Conservation (phyloP, 2,329 filamentous ascomycete species). For the Thielaviopsis punctulata region DNA sequence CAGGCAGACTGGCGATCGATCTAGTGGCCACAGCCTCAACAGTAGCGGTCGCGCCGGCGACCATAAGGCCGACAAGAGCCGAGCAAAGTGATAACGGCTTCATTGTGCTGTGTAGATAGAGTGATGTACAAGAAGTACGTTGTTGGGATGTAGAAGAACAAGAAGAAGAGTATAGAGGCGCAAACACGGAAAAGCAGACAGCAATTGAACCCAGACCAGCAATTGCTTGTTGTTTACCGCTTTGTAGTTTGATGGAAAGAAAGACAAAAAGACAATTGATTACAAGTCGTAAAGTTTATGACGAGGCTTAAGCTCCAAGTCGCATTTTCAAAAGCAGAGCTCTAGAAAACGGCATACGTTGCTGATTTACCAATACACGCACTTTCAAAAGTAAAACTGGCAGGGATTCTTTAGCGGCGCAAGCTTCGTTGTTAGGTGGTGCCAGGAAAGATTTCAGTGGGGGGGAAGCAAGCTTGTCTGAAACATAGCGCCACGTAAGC, state of each 20-base stretch:
- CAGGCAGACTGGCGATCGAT: slow-evolving; percentile 41
- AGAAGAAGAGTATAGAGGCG: neutral
- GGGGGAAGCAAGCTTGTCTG: neutral
- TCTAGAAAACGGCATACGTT: slow-evolving; percentile 16
- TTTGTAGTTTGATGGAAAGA: neutral
- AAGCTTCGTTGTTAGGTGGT: neutral
- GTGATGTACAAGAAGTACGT: neutral
- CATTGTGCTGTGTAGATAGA: slow-evolving; percentile 22
- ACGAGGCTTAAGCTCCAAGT: slow-evolving; percentile 9
- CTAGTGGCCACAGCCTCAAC: slow-evolving; percentile 26
- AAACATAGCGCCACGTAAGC: neutral
- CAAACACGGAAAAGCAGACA: neutral
- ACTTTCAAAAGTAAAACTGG: neutral
- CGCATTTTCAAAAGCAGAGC: slow-evolving; percentile 3
- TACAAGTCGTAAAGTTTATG: slow-evolving; percentile 10
- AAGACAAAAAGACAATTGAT: slow-evolving; percentile 7
- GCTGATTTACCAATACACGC: slow-evolving; percentile 15
- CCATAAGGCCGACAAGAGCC: slow-evolving; percentile 41
- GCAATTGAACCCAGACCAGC: neutral
- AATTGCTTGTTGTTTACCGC: neutral
- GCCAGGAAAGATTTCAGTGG: too few species aligned
- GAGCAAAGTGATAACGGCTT: slow-evolving; percentile 33
- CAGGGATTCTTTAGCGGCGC: neutral
- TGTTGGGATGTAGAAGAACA: slow-evolving; percentile 3
- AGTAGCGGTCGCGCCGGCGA: slow-evolving; percentile 24